phyloP scores from a whole-genome alignment of 1,284 basidiomycete species.

The Ganoderma lingzhi region DNA sequence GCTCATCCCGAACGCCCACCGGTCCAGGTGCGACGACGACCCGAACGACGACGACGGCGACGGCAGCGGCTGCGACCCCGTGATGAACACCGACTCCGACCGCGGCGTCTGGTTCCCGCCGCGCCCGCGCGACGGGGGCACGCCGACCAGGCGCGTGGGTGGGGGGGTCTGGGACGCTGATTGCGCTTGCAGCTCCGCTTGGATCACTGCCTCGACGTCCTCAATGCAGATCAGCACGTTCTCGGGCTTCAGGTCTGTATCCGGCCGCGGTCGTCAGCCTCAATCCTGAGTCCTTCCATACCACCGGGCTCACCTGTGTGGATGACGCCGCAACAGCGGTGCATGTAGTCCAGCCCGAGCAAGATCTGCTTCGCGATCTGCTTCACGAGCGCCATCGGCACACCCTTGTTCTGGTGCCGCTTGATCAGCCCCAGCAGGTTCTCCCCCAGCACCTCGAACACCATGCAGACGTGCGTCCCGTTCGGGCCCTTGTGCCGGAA shows the following conservation, averaged over 20 bases:
- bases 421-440: constrained; percentile 98
- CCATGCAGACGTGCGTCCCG: constrained; percentile 99
- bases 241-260: constrained; percentile 98
- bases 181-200: constrained; percentile 78
- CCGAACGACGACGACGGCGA: constrained; percentile 79
- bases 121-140: constrained; percentile 93
- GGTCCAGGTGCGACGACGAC: constrained; percentile 86
- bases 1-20: constrained; percentile 93
- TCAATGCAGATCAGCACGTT: constrained; percentile 98
- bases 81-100: constrained; percentile 90
- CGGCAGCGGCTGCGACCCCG: constrained; percentile 93
- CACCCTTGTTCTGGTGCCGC: constrained; percentile 93
- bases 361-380: constrained; percentile 98
- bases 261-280: too few relatives aligned
- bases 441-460: constrained; percentile 98
- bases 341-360: constrained; percentile 97
- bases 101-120: constrained; percentile 98
- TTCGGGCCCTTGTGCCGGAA: constrained; percentile 97
- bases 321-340: constrained; percentile 95
- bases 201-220: constrained; percentile 95
- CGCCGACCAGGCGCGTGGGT: constrained; percentile 89
- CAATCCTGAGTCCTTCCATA: too few relatives aligned
- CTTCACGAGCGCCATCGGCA: constrained; percentile 92
- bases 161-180: constrained; percentile 55
- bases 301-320: constrained; percentile 85